phyloP scores from a whole-genome alignment of 306 rosid genomes.

The Vachellia collinsii region DNA sequence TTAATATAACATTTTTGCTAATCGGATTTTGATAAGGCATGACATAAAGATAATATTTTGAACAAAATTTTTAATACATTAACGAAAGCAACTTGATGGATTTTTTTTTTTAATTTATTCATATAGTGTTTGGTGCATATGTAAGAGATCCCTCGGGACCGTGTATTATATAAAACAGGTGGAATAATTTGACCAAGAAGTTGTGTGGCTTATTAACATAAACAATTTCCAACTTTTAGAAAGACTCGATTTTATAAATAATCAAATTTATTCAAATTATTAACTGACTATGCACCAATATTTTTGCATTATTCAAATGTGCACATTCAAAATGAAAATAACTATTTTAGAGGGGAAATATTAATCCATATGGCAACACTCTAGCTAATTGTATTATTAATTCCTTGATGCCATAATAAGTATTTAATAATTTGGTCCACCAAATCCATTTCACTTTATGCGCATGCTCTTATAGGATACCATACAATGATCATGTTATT shows the following conservation, averaged over 20 bases:
- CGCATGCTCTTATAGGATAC: conserved; percentile 58
- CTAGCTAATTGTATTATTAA: background rate
- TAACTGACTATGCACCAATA: conserved; percentile 35
- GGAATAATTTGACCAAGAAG: conserved; percentile 34
- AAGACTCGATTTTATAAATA: conserved; percentile 25
- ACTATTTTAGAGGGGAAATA: background rate
- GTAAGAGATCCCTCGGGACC: conserved; percentile 6
- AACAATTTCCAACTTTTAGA: conserved; percentile 35
- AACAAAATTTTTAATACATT: background rate
- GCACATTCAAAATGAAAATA: conserved; percentile 29
- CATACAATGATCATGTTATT: conserved; percentile 33
- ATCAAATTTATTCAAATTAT: conserved; percentile 18
- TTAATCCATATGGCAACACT: background rate
- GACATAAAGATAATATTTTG: conserved; percentile 1
- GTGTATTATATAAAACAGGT: conserved; percentile 22
- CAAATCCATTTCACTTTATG: conserved; percentile 52
- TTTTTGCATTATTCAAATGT: conserved; percentile 25
- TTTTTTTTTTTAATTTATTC: background rate
- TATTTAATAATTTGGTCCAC: conserved; percentile 48
- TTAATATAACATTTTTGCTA: conserved; percentile 25
- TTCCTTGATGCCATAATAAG: conserved; percentile 14
- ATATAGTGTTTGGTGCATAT: background rate
- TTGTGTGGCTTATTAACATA: background rate
- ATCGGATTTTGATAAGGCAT: background rate
- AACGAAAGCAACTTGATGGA: conserved; percentile 17